Percentiles rank a stretch among this genome's conserved stretches.
Evolutionary conservation across 208 protist species (phyloP).

Genomic region (Acanthamoeba royreba): DNA sequence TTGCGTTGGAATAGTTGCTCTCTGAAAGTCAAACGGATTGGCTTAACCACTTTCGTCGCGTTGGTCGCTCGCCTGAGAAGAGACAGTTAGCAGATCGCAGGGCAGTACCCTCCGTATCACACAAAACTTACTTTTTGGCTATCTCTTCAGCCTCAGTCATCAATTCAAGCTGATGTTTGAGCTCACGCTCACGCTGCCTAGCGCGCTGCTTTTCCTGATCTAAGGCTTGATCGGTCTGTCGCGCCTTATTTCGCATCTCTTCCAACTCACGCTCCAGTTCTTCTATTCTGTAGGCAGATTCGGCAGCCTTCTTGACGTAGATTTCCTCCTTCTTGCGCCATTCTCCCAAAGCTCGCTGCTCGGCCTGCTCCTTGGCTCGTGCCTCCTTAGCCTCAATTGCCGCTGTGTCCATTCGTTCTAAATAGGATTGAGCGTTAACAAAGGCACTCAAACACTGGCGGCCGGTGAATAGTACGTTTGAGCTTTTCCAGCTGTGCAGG

Average conservation of each 20-base stretch:
- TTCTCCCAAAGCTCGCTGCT: neutral
- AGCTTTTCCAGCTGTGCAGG: neutral
- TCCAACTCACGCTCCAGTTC: neutral
- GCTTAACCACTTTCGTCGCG: neutral
- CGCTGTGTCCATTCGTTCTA: neutral
- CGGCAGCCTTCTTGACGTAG: neutral
- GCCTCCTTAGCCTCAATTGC: neutral
- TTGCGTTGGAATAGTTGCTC: constrained; percentile 11
- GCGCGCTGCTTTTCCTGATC: neutral
- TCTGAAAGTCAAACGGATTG: neutral
- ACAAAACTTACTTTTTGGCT: no score
- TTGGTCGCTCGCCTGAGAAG: neutral
- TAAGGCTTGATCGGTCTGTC: neutral
- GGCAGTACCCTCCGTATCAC: no score
- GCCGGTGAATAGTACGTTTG: neutral
- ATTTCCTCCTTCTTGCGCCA: constrained; percentile 12
- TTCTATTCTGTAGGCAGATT: neutral
- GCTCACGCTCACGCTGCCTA: neutral
- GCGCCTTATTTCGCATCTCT: neutral
- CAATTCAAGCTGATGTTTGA: neutral
- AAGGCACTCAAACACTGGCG: neutral
- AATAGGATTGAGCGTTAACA: neutral
- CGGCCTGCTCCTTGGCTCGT: neutral
- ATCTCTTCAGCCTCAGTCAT: neutral
- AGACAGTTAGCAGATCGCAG: no score